Conservation (phyloP, 352 stramenopile species). For the Phytophthora hybrid region DNA sequence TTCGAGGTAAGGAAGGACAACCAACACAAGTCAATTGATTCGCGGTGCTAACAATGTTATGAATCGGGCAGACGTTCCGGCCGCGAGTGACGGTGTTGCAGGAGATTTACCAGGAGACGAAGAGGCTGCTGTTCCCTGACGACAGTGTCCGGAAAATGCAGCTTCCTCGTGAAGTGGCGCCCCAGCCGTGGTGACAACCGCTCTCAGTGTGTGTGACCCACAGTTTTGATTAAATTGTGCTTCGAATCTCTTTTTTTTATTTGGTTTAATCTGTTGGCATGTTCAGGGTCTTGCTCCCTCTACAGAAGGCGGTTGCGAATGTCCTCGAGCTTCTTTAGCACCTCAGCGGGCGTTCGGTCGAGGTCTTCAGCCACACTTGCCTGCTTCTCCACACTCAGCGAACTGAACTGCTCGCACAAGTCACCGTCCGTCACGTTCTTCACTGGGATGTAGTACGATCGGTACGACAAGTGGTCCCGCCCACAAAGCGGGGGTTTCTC, state of each 20-base stretch:
- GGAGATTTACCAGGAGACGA: conserved; percentile 73
- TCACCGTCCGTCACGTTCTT: conserved; percentile 99
- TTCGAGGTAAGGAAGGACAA: conserved; percentile 75
- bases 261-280: conserved; percentile 10
- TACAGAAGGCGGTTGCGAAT: conserved; percentile 97
- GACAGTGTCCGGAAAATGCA: conserved; percentile 47
- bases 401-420: conserved; percentile 96
- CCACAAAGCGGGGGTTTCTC: conserved; percentile 93
- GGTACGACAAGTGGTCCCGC: conserved; percentile 97
- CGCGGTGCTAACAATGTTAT: background rate
- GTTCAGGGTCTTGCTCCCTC: background rate
- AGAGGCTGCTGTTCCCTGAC: conserved; percentile 66
- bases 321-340: conserved; percentile 99
- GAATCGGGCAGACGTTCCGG: conserved; percentile 61
- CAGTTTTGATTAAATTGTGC: conserved; percentile 26
- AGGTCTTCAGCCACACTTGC: conserved; percentile 96
- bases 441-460: conserved; percentile 98
- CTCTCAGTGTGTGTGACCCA: conserved; percentile 7
- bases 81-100: conserved; percentile 72
- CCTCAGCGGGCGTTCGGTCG: conserved; percentile 95
- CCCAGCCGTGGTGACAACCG: conserved; percentile 14
- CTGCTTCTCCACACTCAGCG: conserved; percentile 94
- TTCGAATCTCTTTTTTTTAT: conserved; percentile 15
- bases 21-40: background rate
- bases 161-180: conserved; percentile 40